Conservation (phyloP, 2,329 filamentous ascomycete genomes). For the Sphaerostilbella broomeana region DNA sequence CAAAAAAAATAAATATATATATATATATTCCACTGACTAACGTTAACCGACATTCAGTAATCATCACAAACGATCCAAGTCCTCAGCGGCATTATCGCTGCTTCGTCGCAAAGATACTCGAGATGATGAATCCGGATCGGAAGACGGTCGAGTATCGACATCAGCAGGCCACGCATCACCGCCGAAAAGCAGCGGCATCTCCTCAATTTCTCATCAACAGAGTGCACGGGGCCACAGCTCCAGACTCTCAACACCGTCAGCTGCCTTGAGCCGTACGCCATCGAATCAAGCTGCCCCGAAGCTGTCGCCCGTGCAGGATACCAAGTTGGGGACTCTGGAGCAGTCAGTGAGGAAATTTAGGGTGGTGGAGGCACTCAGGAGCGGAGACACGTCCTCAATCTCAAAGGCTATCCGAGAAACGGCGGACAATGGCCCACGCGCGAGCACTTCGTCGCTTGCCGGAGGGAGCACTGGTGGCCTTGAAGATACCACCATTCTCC, state of each 20-base stretch:
- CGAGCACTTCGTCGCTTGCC: constrained; percentile 50
- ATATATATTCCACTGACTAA: too few species aligned
- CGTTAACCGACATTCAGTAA: too few species aligned
- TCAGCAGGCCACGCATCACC: constrained; percentile 25
- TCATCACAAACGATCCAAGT: constrained; percentile 49
- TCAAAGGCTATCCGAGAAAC: constrained; percentile 74
- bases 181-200: constrained; percentile 28
- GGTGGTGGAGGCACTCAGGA: constrained; percentile 85
- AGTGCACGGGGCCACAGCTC: constrained; percentile 38
- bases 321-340: constrained; percentile 61
- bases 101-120: constrained; percentile 46
- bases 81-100: constrained; percentile 44
- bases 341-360: constrained; percentile 93
- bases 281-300: constrained; percentile 26
- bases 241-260: constrained; percentile 39
- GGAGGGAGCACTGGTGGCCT: constrained; percentile 40
- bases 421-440: constrained; percentile 43
- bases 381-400: constrained; percentile 84
- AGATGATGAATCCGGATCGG: constrained; percentile 47
- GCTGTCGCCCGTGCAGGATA: constrained; percentile 26
- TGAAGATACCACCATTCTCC: constrained; percentile 83
- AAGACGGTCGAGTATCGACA: constrained; percentile 40
- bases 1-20: too few species aligned
- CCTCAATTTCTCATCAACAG: constrained; percentile 28
- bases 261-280: constrained; percentile 35